phyloP scores from a whole-genome alignment of 2,329 filamentous ascomycete species.

The Gnomoniopsis sp. region DNA sequence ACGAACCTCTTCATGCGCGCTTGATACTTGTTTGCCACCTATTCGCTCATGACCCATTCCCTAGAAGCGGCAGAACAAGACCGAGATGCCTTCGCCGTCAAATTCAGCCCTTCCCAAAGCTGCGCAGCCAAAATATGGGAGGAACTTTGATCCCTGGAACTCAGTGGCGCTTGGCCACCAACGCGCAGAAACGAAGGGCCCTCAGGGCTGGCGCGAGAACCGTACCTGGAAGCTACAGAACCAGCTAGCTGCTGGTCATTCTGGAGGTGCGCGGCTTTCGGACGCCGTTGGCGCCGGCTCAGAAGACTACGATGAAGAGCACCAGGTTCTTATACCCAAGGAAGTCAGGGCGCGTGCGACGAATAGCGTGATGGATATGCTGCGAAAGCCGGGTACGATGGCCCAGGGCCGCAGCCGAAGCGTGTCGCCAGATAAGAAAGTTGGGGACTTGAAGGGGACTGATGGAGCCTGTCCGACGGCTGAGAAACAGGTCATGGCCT shows the following conservation, averaged over 20 bases:
- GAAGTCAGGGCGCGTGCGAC: slow-evolving; percentile 35
- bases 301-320: slow-evolving; percentile 47
- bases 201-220: slow-evolving; percentile 67
- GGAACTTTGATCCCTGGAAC: slow-evolving; percentile 67
- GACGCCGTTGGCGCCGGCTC: slow-evolving; percentile 66
- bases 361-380: slow-evolving; percentile 52
- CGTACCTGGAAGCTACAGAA: slow-evolving; percentile 65
- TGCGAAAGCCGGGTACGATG: slow-evolving; percentile 45
- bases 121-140: slow-evolving; percentile 39
- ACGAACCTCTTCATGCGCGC: neutral
- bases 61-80: slow-evolving; percentile 15
- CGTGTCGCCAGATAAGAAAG: neutral
- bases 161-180: slow-evolving; percentile 76
- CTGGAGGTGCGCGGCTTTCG: slow-evolving; percentile 56
- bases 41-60: neutral
- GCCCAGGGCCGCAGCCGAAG: slow-evolving; percentile 8
- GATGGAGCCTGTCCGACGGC: slow-evolving; percentile 1
- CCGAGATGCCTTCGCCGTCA: slow-evolving; percentile 15
- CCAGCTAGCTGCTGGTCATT: slow-evolving; percentile 61
- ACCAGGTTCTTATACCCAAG: slow-evolving; percentile 41
- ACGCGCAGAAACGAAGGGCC: slow-evolving; percentile 65
- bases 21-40: neutral
- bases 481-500: slow-evolving; percentile 23
- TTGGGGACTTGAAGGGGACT: neutral
- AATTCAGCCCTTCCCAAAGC: slow-evolving; percentile 26